Conservation (phyloP, 345 rosid genomes). For the Hibiscus mutabilis region DNA sequence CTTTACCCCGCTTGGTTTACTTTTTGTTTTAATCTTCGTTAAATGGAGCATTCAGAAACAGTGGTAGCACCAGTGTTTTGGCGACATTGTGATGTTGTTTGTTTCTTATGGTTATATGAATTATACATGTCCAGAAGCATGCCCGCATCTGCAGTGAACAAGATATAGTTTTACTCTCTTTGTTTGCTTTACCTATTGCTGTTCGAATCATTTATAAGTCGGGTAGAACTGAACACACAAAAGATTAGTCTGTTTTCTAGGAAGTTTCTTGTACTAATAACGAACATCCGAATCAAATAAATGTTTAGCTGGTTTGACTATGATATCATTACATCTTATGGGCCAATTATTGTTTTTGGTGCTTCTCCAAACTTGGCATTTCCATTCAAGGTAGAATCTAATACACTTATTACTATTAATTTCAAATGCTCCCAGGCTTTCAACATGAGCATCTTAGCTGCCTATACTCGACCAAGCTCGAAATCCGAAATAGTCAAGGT, state of each 20-base stretch:
- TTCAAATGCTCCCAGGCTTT: conserved; percentile 46
- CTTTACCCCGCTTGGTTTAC: not conserved
- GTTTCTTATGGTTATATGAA: not conserved
- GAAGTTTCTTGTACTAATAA: not conserved
- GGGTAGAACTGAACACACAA: not conserved
- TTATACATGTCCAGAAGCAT: too few relatives aligned
- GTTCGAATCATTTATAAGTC: not conserved
- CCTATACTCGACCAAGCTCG: conserved; percentile 67
- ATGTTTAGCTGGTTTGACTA: not conserved
- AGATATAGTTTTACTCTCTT: too few relatives aligned
- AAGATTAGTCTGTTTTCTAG: not conserved
- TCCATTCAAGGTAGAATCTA: not conserved
- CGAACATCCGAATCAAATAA: not conserved
- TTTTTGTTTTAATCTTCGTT: not conserved
- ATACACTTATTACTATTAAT: not conserved
- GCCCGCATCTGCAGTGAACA: too few relatives aligned
- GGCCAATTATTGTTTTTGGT: not conserved
- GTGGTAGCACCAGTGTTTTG: too few relatives aligned
- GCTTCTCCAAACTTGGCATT: not conserved
- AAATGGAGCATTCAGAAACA: not conserved
- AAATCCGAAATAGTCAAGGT: conserved; percentile 91
- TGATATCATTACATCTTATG: not conserved
- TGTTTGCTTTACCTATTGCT: not conserved
- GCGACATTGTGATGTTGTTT: not conserved
- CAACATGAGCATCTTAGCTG: conserved; percentile 87